phyloP scores from a whole-genome alignment of 2,329 filamentous ascomycete genomes.

The Neopestalotiopsis clavispora region DNA sequence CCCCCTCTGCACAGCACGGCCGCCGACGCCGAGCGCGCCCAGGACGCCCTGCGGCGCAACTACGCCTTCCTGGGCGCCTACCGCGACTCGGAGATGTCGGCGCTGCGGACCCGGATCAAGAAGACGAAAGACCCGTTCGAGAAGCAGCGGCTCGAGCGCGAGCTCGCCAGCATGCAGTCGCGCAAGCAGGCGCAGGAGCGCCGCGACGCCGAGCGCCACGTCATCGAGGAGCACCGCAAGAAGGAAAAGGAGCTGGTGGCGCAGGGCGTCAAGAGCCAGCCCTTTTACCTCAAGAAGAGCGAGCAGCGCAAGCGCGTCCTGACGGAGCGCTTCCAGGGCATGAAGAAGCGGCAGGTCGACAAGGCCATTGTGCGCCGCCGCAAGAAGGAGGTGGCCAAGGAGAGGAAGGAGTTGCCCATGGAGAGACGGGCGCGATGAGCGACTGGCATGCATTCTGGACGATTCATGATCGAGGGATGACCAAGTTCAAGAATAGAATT shows the following conservation, averaged over 20 bases:
- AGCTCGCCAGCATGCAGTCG: slow-evolving; percentile 79
- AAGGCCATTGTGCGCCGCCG: slow-evolving; percentile 83
- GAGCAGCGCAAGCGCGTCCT: slow-evolving; percentile 89
- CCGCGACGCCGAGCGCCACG: slow-evolving; percentile 71
- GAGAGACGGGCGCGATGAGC: slow-evolving; percentile 46
- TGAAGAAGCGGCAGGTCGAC: slow-evolving; percentile 86
- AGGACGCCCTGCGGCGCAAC: slow-evolving; percentile 66
- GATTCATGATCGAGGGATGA: neutral
- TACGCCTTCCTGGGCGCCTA: slow-evolving; percentile 92
- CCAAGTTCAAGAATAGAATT: slow-evolving; percentile 28
- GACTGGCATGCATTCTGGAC: too few species aligned
- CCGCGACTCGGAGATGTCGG: slow-evolving; percentile 79
- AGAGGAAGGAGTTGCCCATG: slow-evolving; percentile 77
- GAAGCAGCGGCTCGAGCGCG: slow-evolving; percentile 73
- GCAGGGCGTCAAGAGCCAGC: slow-evolving; percentile 76
- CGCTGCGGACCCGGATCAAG: slow-evolving; percentile 71
- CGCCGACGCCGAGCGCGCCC: slow-evolving; percentile 50
- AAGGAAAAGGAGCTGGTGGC: slow-evolving; percentile 84
- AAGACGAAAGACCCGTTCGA: slow-evolving; percentile 49
- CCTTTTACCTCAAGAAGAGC: slow-evolving; percentile 90
- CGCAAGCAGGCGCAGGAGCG: slow-evolving; percentile 72
- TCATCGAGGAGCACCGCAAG: slow-evolving; percentile 77
- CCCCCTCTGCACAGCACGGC: slow-evolving; percentile 59
- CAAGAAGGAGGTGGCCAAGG: slow-evolving; percentile 87
- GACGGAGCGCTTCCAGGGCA: slow-evolving; percentile 76